These are phyloP conservation scores for Colletotrichum melonis DNA, from an alignment of 2,329 filamentous ascomycete genomes.

Conservation along the genomic window DNA sequence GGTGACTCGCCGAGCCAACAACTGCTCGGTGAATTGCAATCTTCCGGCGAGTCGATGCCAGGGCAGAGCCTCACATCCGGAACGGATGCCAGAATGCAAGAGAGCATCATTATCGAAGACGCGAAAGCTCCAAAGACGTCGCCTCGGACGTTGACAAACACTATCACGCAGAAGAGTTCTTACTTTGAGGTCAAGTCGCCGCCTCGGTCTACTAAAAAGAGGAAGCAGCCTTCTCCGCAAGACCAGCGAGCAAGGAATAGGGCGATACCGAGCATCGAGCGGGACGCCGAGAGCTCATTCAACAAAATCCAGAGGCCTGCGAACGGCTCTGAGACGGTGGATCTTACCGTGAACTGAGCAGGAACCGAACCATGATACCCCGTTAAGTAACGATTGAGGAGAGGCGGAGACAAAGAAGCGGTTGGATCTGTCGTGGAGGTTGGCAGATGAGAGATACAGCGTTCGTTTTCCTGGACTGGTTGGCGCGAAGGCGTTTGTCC, in stretches of 20 bases:
- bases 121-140: background rate
- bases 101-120: background rate
- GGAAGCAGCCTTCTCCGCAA: background rate
- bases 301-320: background rate
- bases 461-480: background rate
- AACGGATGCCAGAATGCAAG: background rate
- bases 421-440: background rate
- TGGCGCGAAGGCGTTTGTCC: constrained; percentile 12
- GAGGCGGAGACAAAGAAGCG: too few relatives aligned
- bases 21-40: constrained; percentile 10
- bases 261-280: constrained; percentile 14
- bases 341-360: constrained; percentile 16
- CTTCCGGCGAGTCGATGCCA: background rate
- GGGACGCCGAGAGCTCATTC: background rate
- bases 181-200: constrained; percentile 1
- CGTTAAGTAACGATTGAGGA: background rate
- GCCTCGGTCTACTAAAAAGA: background rate
- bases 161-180: background rate
- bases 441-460: background rate
- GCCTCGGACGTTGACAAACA: background rate
- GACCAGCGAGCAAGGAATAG: background rate
- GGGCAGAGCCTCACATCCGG: background rate
- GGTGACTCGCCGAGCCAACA: constrained; percentile 16
- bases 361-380: constrained; percentile 5
- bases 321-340: constrained; percentile 15